A percentile compares a stretch with the other conserved stretches of the same genome.
These are phyloP conservation scores for Aureobasidium pullulans DNA, from an alignment of 2,329 filamentous ascomycete genomes.

Conservation along the genomic window DNA sequence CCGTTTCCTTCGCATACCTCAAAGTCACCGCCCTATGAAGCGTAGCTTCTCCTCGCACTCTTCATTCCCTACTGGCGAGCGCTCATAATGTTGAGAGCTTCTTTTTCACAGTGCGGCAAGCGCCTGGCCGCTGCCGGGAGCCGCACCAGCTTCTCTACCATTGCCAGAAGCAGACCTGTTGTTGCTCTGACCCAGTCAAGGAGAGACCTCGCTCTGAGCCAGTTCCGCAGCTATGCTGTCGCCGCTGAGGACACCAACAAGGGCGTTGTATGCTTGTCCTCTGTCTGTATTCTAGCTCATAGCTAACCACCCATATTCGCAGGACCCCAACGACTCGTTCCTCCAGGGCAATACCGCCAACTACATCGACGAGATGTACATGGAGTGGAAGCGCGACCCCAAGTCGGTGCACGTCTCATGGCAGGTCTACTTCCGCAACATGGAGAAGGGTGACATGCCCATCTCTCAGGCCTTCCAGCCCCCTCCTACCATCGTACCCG, in stretches of 20 bases:
- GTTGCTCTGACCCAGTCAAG: conserved; percentile 41
- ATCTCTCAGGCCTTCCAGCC: conserved; percentile 95
- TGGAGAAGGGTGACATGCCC: conserved; percentile 97
- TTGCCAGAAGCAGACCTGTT: conserved; percentile 29
- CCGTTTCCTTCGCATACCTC: conserved; percentile 8
- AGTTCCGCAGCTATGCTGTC: conserved; percentile 51
- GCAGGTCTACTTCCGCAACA: conserved; percentile 99
- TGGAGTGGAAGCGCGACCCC: conserved; percentile 93
- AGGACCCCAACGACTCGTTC: conserved; percentile 92
- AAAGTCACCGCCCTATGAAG: background rate
- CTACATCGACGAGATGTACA: conserved; percentile 99
- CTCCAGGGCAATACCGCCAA: conserved; percentile 94
- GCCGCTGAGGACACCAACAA: conserved; percentile 51
- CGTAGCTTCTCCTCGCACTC: conserved; percentile 5
- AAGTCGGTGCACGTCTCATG: conserved; percentile 93
- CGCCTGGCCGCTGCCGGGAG: conserved; percentile 49
- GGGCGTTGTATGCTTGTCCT: conserved; percentile 48
- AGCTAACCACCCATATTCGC: conserved; percentile 23
- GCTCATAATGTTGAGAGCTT: conserved; percentile 62
- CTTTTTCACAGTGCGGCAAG: conserved; percentile 57
- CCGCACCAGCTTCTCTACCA: conserved; percentile 34
- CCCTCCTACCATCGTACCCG: conserved; percentile 82
- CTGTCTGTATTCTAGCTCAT: background rate
- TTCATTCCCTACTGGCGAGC: conserved; percentile 3
- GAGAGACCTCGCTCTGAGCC: conserved; percentile 38